Conservation (phyloP, 2,329 filamentous ascomycete species). For the Arachnomyces sp. region DNA sequence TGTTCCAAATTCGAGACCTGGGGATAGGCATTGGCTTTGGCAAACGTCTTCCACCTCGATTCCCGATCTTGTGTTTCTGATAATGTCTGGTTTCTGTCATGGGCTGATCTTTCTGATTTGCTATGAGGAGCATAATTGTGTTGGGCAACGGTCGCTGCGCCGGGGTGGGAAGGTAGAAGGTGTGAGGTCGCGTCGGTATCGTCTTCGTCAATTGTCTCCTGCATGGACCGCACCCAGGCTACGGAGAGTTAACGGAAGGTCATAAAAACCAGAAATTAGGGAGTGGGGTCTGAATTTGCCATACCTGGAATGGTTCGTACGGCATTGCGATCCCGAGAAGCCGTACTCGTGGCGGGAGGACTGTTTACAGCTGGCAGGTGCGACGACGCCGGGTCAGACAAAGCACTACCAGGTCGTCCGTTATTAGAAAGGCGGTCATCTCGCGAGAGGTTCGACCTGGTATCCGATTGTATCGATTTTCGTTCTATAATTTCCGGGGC, state of each 20-base stretch:
- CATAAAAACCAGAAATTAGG: too few species aligned
- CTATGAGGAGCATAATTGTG: slow-evolving; percentile 11
- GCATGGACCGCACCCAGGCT: slow-evolving; percentile 14
- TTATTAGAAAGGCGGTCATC: too few species aligned
- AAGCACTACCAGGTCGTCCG: too few species aligned
- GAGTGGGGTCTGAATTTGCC: not conserved
- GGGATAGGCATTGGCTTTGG: slow-evolving; percentile 36
- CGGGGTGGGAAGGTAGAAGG: slow-evolving; percentile 7
- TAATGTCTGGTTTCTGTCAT: too few species aligned
- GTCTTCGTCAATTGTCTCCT: slow-evolving; percentile 1
- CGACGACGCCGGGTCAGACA: too few species aligned
- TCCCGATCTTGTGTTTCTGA: slow-evolving; percentile 20
- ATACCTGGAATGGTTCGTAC: slow-evolving; percentile 5
- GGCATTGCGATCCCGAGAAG: not conserved
- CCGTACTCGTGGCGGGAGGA: not conserved
- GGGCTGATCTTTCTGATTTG: not conserved
- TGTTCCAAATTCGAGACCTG: slow-evolving; percentile 27
- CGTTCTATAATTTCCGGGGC: slow-evolving; percentile 1
- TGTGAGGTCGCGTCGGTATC: slow-evolving; percentile 1
- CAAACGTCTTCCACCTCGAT: slow-evolving; percentile 43
- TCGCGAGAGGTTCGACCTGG: not conserved
- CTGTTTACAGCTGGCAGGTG: too few species aligned
- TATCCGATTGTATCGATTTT: too few species aligned
- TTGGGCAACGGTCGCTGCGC: slow-evolving; percentile 9
- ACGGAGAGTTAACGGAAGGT: not conserved